Evolutionary conservation across 805 yeast species (phyloP), one percentile per base, ranked within the genome.

Genomic region (Saccharomycopsis guyanensis): DNA sequence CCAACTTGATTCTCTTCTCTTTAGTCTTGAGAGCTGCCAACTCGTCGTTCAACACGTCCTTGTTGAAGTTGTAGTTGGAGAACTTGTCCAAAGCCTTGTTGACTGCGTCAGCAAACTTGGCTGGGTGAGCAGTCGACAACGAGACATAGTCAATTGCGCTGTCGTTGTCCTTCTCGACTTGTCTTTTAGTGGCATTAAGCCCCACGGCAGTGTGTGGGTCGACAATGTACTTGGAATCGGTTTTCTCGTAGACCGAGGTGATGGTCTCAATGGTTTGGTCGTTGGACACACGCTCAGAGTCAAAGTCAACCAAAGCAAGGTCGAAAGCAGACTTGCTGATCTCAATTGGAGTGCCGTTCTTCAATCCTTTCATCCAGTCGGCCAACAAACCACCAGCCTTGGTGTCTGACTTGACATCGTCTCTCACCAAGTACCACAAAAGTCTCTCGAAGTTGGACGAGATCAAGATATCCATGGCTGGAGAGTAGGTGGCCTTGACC

Each of bases 161-260:
- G 38, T 69, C 73, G 24, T 62, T 58, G 52, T 73, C 78, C 42
- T 65, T 59, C 13, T 69, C 70, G 44, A 83, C 75, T 59, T 76
- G 71, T 55, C 80, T 72, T 55, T 82, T 73, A 35, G 93, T 70
- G 18, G 95, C 83, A 50, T 82, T 75, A 39, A 93, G 83, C 60
- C 97, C 98, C 46, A 93, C 96, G 33, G 99, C 88, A 36, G 96
- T 76, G 66, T 93, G 99, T 38, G 99, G 99, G 63, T 93, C 99
- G 55, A 89, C 70, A 40, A 93, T 84, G 65, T 93, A 93, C 45
- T 75, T 73, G 37, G 76, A 70, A 49, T 72, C 68, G 31, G 80
- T 69, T n/a, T 59, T 55, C 39, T 70, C 64, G 67, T 88, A 93
- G 13, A 79, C 72, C 36, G 71, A 60, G 61, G 77, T 82, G 62